Conservation (phyloP, 345 rosid species). For the Xanthoceras sorbifolium region DNA sequence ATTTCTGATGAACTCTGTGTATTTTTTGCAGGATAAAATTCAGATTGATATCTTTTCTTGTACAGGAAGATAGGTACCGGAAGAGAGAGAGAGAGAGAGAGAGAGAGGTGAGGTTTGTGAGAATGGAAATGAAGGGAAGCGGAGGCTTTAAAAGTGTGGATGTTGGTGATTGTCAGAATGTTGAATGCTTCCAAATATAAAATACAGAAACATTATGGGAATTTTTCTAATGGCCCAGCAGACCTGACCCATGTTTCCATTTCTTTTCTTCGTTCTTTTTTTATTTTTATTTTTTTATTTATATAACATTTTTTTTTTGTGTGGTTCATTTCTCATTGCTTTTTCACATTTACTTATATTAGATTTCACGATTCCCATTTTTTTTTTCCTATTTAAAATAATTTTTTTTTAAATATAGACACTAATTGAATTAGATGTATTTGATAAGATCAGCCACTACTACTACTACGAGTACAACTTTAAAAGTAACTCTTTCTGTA, state of each 20-base stretch:
- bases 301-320: constrained; percentile 7
- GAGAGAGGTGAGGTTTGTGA: constrained; percentile 18
- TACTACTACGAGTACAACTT: too few relatives aligned
- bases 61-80: neutral
- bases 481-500: too few relatives aligned
- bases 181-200: constrained; percentile 38
- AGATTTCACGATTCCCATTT: constrained; percentile 3
- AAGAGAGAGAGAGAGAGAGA: neutral
- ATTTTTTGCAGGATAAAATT: neutral
- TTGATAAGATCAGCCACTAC: too few relatives aligned
- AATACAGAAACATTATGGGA: constrained; percentile 25
- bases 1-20: constrained; percentile 30
- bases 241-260: constrained; percentile 13
- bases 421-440: too few relatives aligned
- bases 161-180: constrained; percentile 17
- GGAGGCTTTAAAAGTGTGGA: constrained; percentile 33
- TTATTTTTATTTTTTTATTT: neutral
- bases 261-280: constrained; percentile 4
- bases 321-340: constrained; percentile 25
- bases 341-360: constrained; percentile 11
- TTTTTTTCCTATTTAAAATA: neutral
- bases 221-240: constrained; percentile 20
- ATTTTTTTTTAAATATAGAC: too few relatives aligned
- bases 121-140: constrained; percentile 19
- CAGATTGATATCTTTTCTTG: too few relatives aligned